phyloP scores from a whole-genome alignment of 2,329 filamentous ascomycete species.

The Mycosphaerella sp. region DNA sequence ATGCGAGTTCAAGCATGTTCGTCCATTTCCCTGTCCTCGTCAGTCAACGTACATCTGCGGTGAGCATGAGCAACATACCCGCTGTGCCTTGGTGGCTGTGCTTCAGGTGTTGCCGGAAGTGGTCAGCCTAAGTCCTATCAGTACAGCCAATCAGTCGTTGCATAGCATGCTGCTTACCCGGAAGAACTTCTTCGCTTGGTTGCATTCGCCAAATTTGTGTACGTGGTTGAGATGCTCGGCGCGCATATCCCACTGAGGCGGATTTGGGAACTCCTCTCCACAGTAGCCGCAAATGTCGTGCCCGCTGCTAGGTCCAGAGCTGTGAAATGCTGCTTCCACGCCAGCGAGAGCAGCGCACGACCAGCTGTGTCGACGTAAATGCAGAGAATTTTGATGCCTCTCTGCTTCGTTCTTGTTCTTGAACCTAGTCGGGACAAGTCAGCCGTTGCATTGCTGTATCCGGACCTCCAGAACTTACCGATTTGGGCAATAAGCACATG shows the following conservation, averaged over 20 bases:
- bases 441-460: background rate
- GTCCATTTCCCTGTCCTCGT: constrained; percentile 86
- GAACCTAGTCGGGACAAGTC: constrained; percentile 47
- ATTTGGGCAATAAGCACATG: constrained; percentile 85
- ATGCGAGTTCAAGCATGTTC: constrained; percentile 93
- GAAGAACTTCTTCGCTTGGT: constrained; percentile 97
- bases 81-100: constrained; percentile 45
- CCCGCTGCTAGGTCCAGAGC: constrained; percentile 56
- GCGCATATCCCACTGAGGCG: constrained; percentile 81
- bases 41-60: background rate
- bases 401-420: constrained; percentile 99
- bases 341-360: constrained; percentile 79
- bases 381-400: constrained; percentile 89
- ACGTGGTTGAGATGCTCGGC: constrained; percentile 81
- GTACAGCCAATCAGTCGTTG: background rate
- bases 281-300: constrained; percentile 90
- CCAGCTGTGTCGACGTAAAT: constrained; percentile 90
- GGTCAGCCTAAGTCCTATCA: constrained; percentile 57
- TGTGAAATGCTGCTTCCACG: constrained; percentile 76
- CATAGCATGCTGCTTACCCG: constrained; percentile 38
- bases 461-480: constrained; percentile 38
- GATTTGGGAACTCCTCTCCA: constrained; percentile 83
- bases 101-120: constrained; percentile 96
- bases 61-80: constrained; percentile 2
- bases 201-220: constrained; percentile 98